Conservation (phyloP, 2,329 filamentous ascomycete genomes). For the Endothia cerciana region DNA sequence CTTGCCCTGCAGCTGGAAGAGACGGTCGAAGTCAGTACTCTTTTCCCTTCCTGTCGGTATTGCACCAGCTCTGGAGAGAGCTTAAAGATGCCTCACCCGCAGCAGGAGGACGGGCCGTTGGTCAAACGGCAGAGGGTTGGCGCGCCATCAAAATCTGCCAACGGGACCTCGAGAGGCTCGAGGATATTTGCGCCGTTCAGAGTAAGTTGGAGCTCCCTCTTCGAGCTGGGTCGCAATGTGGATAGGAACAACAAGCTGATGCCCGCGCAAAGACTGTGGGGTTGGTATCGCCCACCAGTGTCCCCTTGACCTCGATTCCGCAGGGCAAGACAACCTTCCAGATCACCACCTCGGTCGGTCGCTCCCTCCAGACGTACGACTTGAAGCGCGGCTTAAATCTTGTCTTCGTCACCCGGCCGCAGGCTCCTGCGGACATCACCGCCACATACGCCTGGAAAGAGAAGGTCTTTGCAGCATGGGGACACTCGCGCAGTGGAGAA, state of each 20-base stretch:
- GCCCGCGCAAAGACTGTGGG: constrained; percentile 81
- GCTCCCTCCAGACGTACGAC: constrained; percentile 93
- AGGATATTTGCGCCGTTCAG: constrained; percentile 92
- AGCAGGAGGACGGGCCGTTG: constrained; percentile 60
- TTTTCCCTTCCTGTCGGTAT: background rate
- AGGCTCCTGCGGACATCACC: constrained; percentile 84
- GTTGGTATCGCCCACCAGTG: constrained; percentile 84
- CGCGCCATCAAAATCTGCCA: constrained; percentile 43
- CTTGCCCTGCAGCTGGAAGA: background rate
- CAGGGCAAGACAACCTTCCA: constrained; percentile 95
- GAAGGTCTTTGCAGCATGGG: constrained; percentile 88
- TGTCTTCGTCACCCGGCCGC: constrained; percentile 89
- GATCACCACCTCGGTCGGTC: constrained; percentile 92
- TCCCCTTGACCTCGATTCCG: constrained; percentile 88
- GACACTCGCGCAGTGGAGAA: constrained; percentile 57
- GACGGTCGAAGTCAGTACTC: background rate
- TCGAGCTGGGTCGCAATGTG: background rate
- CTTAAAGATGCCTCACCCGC: constrained; percentile 59
- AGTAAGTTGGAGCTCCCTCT: constrained; percentile 56
- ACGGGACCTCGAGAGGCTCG: constrained; percentile 57
- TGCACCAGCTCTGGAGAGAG: background rate
- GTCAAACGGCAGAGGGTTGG: constrained; percentile 77
- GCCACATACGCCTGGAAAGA: constrained; percentile 88
- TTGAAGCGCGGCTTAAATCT: constrained; percentile 87
- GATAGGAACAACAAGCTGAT: constrained; percentile 12